phyloP scores from a whole-genome alignment of 768 basidiomycete genomes.

The Russula vinacea region DNA sequence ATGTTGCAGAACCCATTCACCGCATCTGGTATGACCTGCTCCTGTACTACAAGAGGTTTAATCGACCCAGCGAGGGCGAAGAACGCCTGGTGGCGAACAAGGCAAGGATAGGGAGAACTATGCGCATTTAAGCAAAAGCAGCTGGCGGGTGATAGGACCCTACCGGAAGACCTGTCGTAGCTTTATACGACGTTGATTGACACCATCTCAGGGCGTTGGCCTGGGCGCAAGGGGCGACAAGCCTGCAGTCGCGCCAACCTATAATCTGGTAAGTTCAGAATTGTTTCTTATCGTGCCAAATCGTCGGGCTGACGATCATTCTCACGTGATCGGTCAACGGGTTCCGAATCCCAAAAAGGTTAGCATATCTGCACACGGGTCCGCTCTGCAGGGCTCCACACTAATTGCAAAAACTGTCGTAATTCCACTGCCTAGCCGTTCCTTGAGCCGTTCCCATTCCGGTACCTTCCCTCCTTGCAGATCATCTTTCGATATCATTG shows the following conservation, averaged over 20 bases:
- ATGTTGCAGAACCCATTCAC: neutral
- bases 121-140: neutral
- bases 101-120: neutral
- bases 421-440: too few species aligned
- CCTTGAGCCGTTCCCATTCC: too few species aligned
- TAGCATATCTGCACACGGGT: too few species aligned
- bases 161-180: neutral
- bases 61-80: neutral
- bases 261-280: too few species aligned
- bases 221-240: neutral
- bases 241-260: neutral
- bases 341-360: too few species aligned
- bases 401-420: too few species aligned
- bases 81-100: slow-evolving; percentile 5
- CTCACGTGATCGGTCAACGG: too few species aligned
- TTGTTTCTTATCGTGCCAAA: too few species aligned
- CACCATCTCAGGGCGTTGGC: neutral
- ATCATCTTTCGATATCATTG: too few species aligned
- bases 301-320: too few species aligned
- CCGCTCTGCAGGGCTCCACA: too few species aligned
- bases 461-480: too few species aligned
- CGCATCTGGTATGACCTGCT: neutral
- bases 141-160: neutral
- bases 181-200: neutral
- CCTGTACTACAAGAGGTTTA: slow-evolving; percentile 2